Base-by-base conservation (phyloP, 129 eudicot genomes). In the Scalesia atractyloides region DNA sequence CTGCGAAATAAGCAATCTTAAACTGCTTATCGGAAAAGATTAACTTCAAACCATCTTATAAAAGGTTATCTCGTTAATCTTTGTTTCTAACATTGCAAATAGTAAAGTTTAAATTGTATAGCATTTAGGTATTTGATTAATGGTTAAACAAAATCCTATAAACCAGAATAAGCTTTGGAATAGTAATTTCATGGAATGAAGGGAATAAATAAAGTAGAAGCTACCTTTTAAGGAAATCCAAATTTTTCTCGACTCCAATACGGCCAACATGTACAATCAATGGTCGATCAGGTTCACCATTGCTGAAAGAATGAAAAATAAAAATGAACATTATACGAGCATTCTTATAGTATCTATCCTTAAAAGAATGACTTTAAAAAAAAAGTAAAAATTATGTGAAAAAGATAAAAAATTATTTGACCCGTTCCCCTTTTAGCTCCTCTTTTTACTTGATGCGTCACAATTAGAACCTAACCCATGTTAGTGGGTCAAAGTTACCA, bases 201-300 rank as follows among this genome's bases (percentile, higher is more conserved):
- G 5, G 54, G 44, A 58, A 44, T 33, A 59, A 43, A 58, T 22
- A 15, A 53, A 51, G 63, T 62, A 33, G 24, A 24, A 39, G 18
- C 51, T 86, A 92, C 97, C 97, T 79, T 75, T 89, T 86, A 47
- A 86, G 82, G 49, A 89, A 92, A 76, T 86, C 97, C 73, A 92
- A 78, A 75, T 91, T 92, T 79, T 92, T 89, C 83, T 92, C 97
- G 8, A 86, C 93, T 79, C 96, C 97, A 58, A 89, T 74, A 53
- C 97, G 87, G 1, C 97, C 97, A 66, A 92, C 97, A 68, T 92
- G 97, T 60, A 92, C 94, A 52, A 92, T 88, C 79, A 89, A 73
- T 49, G 96, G 97, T 56, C 80, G 76, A 22, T 92, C 91, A 24
- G 96, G 91, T 69, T 92, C 97, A 33, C 97, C 97, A 20, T 87